These are phyloP conservation scores for Colletotrichum musae DNA, from an alignment of 2,329 filamentous ascomycete genomes.

Conservation along the genomic window DNA sequence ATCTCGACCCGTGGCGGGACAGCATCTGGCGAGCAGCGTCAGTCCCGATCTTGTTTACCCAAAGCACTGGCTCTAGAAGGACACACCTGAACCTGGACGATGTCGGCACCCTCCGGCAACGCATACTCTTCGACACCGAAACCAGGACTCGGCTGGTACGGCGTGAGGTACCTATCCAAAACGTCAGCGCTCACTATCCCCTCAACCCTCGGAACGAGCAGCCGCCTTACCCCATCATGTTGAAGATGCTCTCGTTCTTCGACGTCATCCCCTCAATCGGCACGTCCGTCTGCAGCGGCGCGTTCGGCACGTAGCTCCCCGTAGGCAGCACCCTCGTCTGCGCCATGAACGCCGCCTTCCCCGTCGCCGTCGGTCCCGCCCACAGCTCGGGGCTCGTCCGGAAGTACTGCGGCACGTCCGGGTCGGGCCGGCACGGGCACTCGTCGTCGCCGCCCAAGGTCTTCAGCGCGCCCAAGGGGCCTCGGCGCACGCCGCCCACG, in stretches of 20 bases:
- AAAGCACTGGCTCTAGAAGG: background rate
- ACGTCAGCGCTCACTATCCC: slow-evolving; percentile 2
- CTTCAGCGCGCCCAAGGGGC: slow-evolving; percentile 44
- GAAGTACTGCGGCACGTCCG: slow-evolving; percentile 73
- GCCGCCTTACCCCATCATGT: slow-evolving; percentile 70
- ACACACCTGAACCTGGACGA: slow-evolving; percentile 72
- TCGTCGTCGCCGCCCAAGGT: slow-evolving; percentile 28
- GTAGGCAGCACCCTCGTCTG: slow-evolving; percentile 79
- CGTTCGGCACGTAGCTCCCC: slow-evolving; percentile 76
- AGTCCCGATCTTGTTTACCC: background rate
- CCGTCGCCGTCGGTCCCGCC: slow-evolving; percentile 79
- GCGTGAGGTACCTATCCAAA: slow-evolving; percentile 67
- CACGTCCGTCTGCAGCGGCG: slow-evolving; percentile 78
- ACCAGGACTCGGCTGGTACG: slow-evolving; percentile 79
- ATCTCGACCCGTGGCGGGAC: slow-evolving; percentile 80
- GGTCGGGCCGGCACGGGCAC: slow-evolving; percentile 49
- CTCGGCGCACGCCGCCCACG: slow-evolving; percentile 32
- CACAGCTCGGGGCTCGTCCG: slow-evolving; percentile 73
- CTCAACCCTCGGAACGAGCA: background rate
- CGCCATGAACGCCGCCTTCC: slow-evolving; percentile 77
- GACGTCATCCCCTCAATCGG: slow-evolving; percentile 73
- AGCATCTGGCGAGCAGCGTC: slow-evolving; percentile 68
- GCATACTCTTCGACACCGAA: slow-evolving; percentile 83
- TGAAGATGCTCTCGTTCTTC: slow-evolving; percentile 76
- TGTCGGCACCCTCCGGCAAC: slow-evolving; percentile 75